Evolutionary conservation across 148 eudicot genomes (phyloP).

Genomic region (Pouteria glomerata): DNA sequence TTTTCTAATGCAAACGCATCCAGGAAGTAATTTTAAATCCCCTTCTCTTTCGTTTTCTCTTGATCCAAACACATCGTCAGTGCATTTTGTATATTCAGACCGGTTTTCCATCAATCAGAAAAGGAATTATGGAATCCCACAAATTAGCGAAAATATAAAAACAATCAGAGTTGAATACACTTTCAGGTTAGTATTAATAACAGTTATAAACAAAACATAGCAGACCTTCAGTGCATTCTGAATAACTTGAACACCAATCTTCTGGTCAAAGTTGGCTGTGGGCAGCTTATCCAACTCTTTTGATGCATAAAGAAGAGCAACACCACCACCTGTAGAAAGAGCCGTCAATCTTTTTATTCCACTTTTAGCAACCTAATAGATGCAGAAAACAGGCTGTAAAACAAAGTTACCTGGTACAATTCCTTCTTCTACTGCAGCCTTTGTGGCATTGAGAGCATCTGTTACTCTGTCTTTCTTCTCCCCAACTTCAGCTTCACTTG

Average conservation of each 20-base stretch:
- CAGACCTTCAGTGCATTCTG: conserved; percentile 43
- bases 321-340: conserved; percentile 43
- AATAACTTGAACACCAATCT: conserved; percentile 55
- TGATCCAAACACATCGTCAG: too few species aligned
- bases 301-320: conserved; percentile 54
- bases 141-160: too few species aligned
- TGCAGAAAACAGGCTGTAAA: neutral
- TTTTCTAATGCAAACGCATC: too few species aligned
- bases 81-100: too few species aligned
- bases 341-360: neutral
- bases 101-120: too few species aligned
- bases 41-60: too few species aligned
- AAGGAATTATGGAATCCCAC: too few species aligned
- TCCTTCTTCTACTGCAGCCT: conserved; percentile 98
- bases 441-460: conserved; percentile 94
- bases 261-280: conserved; percentile 51
- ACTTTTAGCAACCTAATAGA: neutral
- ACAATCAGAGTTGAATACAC: too few species aligned
- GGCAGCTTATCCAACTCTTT: conserved; percentile 43
- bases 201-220: too few species aligned
- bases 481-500: conserved; percentile 91
- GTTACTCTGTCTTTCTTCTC: conserved; percentile 98
- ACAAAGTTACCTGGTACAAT: conserved; percentile 64
- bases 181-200: too few species aligned
- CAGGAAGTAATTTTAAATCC: too few species aligned